phyloP scores from a whole-genome alignment of 2,329 filamentous ascomycete species.

The Ploettnerulaceae sp. region DNA sequence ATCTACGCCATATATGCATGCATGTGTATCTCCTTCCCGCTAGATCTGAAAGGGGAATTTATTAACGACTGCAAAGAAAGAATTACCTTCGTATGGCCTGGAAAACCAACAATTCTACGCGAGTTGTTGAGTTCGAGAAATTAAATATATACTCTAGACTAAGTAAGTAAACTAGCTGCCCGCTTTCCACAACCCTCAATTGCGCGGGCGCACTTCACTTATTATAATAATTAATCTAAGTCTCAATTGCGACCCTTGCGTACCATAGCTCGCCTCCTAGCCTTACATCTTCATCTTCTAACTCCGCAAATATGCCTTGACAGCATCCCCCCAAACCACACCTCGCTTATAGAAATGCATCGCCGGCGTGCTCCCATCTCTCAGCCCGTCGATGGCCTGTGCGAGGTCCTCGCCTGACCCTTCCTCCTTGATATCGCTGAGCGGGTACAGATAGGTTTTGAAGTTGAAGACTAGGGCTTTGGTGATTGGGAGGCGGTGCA shows the following conservation, averaged over 20 bases:
- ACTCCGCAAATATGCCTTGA: constrained; percentile 29
- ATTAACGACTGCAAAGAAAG: no score
- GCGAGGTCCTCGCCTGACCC: constrained; percentile 49
- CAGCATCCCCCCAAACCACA: constrained; percentile 30
- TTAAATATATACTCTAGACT: no score
- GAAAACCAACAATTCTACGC: no score
- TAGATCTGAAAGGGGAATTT: no score
- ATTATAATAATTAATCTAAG: no score
- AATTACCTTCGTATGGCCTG: no score
- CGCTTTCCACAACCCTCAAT: no score
- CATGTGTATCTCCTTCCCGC: not conserved
- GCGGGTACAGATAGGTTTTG: constrained; percentile 57
- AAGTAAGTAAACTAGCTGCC: no score
- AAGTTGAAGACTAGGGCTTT: constrained; percentile 55
- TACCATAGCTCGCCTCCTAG: not conserved
- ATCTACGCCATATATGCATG: not conserved
- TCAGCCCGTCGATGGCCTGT: constrained; percentile 54
- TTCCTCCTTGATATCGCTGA: constrained; percentile 51
- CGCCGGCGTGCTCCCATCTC: constrained; percentile 49
- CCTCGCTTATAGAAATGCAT: constrained; percentile 55
- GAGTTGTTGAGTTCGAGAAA: no score
- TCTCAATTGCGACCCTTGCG: no score
- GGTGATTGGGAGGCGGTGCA: constrained; percentile 52
- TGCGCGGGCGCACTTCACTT: no score
- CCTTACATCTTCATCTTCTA: not conserved